These are phyloP conservation scores for Lolium rigidum DNA, from an alignment of 176 grass and related monocot genomes.

Conservation along the genomic window DNA sequence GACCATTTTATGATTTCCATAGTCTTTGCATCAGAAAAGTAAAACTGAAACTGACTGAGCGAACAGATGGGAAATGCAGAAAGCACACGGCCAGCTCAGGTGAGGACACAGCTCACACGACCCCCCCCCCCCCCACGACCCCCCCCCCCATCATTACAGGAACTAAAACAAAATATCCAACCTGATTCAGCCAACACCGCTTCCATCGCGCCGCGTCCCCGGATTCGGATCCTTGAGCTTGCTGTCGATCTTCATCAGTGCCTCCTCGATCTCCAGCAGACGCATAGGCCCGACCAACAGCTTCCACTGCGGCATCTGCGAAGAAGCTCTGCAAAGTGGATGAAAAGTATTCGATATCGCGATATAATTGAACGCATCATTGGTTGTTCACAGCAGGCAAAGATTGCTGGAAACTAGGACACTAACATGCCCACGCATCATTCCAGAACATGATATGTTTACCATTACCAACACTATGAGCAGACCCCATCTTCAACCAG, in stretches of 20 bases:
- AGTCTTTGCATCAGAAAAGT: neutral
- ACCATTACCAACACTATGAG: neutral
- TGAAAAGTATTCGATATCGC: neutral
- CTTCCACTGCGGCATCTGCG: neutral
- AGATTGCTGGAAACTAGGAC: neutral
- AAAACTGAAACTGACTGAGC: neutral
- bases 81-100: neutral
- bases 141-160: neutral
- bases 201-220: neutral
- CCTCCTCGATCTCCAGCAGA: neutral
- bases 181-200: neutral
- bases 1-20: neutral
- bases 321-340: neutral
- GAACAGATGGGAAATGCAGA: neutral
- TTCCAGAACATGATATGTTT: neutral
- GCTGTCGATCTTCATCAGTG: neutral
- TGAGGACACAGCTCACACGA: neutral
- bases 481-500: neutral
- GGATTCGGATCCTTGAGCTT: neutral
- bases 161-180: neutral
- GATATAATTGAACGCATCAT: neutral
- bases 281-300: neutral
- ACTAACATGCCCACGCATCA: neutral
- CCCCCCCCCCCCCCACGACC: too few species aligned
- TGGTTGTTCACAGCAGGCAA: too few species aligned